phyloP scores from a whole-genome alignment of 2,329 filamentous ascomycete species.

The Microdochium trichocladiopsis region DNA sequence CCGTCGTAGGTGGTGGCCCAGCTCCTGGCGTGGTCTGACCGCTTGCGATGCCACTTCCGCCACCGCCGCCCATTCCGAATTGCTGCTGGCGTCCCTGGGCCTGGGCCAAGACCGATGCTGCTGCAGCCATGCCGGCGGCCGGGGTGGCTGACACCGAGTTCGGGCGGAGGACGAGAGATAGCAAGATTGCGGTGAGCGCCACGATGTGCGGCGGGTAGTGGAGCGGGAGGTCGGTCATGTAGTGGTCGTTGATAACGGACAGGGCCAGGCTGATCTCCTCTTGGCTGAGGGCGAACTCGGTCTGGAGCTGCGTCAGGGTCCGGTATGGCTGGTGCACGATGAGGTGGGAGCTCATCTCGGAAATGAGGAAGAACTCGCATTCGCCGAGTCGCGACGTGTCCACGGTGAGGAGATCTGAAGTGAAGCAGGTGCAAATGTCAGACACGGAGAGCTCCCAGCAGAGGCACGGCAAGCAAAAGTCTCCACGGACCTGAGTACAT shows the following conservation, averaged over 20 bases:
- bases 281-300: constrained; percentile 61
- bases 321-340: constrained; percentile 90
- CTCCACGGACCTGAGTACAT: constrained; percentile 63
- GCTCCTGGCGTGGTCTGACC: constrained; percentile 16
- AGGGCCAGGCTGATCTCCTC: constrained; percentile 75
- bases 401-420: constrained; percentile 57
- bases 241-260: constrained; percentile 86
- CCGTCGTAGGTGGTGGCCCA: background rate
- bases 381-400: constrained; percentile 84
- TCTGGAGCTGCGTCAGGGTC: constrained; percentile 64
- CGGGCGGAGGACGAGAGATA: constrained; percentile 76
- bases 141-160: constrained; percentile 14
- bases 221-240: constrained; percentile 84
- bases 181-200: constrained; percentile 77
- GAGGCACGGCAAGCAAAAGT: constrained; percentile 1
- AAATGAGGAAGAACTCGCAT: constrained; percentile 89
- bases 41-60: constrained; percentile 5
- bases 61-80: constrained; percentile 6
- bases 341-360: constrained; percentile 82
- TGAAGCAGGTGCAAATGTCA: background rate
- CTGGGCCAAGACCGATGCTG: constrained; percentile 40
- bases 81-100: constrained; percentile 24
- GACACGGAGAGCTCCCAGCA: background rate
- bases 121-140: constrained; percentile 39
- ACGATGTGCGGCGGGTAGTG: constrained; percentile 81